Base-by-base conservation (phyloP, 2,329 filamentous ascomycete species). In the Cytospora piceae region DNA sequence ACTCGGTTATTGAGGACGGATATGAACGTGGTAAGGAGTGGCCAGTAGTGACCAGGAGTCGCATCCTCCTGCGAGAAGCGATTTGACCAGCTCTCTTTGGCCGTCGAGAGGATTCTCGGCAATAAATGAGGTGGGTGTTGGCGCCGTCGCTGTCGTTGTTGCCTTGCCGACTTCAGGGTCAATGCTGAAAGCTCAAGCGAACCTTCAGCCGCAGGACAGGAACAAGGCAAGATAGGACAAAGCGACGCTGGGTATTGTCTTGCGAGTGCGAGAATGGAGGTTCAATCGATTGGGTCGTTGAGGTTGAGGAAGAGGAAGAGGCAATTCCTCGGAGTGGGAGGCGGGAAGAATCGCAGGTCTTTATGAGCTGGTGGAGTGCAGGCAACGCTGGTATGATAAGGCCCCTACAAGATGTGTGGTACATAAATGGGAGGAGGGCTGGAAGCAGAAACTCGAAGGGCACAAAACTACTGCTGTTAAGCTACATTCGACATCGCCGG, bases 161-260 rank as follows among this genome's bases (percentile, higher is more conserved):
- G 60, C 53, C 37, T 57, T 37, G 46, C 46, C 54, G 42, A 17
- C 39, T 63, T 4, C 53, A 63, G 37, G 37, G 52, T 62, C 60
- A 49, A 62, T 62, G 37, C 53, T 49, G 22, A 49, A 42, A n/a
- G 60, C 39, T 51, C 37, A 37, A 24, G 27, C 8, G 52, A 29
- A 34, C 34, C 20, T 37, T 32, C 51, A 55, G 49, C 39, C 39
- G 39, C 39, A 42, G 15, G 5, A 14, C 17, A 42, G 39, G 39
- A 4, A 17, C 6, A 7, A 7, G 20, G 20, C 39, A 42, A 4
- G 15, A 20, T 14, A 42, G 39, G 15, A 42, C 17, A 4, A 42
- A 20, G 39, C 15, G 39, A 42, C 15, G 39, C 39, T 42, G 17
- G 20, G 39, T 42, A 42, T 20, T 7, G 14, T 42, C 39, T 20